Evolutionary conservation across 495 filamentous ascomycete species (phyloP).

Genomic region (Aspergillus nanangensis): DNA sequence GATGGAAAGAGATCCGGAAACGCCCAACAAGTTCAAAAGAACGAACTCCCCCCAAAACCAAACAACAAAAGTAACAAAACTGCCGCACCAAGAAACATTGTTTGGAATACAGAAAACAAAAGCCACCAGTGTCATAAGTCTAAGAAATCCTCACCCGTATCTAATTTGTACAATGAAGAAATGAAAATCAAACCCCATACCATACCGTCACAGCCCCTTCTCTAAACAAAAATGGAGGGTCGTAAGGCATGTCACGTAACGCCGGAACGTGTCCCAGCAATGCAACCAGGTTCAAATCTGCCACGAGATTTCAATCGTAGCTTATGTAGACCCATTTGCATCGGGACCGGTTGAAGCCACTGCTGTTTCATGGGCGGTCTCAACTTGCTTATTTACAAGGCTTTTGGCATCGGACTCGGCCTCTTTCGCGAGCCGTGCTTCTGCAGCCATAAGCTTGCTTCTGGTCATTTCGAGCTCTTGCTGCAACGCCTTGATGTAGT

Average conservation of each 20-base stretch:
- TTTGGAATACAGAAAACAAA: not conserved
- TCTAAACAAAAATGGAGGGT: not conserved
- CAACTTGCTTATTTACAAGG: not conserved
- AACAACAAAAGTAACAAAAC: not conserved
- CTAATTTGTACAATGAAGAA: constrained; percentile 2
- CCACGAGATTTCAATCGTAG: constrained; percentile 5
- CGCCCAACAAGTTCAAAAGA: not conserved
- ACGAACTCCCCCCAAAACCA: not conserved
- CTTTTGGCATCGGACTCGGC: no score
- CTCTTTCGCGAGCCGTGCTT: constrained; percentile 44
- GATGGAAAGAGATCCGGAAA: no score
- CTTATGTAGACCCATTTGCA: not conserved
- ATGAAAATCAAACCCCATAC: not conserved
- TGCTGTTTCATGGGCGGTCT: not conserved
- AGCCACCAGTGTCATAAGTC: not conserved
- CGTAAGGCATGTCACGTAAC: constrained; percentile 14
- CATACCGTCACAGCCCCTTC: no score
- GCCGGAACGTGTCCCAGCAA: no score
- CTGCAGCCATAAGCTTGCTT: constrained; percentile 57
- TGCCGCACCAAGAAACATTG: not conserved
- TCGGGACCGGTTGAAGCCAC: not conserved
- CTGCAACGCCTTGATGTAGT: constrained; percentile 86
- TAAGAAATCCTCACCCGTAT: not conserved
- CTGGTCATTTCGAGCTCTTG: constrained; percentile 66
- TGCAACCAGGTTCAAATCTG: no score